Evolutionary conservation across 768 basidiomycete species (phyloP).

Genomic region (Leucocoprinus birnbaumii): DNA sequence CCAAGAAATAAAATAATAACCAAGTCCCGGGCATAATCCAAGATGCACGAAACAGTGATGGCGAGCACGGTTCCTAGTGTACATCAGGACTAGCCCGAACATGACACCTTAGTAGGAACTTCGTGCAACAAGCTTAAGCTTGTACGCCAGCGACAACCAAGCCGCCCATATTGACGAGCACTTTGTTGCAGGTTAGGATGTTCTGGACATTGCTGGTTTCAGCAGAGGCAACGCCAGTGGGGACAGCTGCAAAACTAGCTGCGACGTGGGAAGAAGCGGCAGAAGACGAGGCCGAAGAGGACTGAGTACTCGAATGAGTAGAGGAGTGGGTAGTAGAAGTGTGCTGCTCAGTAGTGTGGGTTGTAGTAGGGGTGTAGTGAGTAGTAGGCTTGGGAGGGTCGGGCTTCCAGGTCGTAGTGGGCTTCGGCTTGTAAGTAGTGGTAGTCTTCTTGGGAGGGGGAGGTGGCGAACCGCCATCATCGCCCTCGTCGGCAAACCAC

Average conservation of each 20-base stretch:
- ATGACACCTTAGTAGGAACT: neutral
- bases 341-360: conserved; percentile 1
- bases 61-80: neutral
- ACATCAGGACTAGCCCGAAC: too few species aligned
- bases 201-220: conserved; percentile 25
- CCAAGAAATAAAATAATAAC: neutral
- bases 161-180: conserved; percentile 31
- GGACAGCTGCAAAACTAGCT: conserved; percentile 7
- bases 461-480: conserved; percentile 4
- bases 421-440: conserved; percentile 15
- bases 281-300: conserved; percentile 13
- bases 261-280: neutral
- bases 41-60: neutral
- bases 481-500: conserved; percentile 33
- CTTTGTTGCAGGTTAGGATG: conserved; percentile 22
- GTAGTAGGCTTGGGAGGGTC: conserved; percentile 21
- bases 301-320: conserved; percentile 4
- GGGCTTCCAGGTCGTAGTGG: conserved; percentile 19
- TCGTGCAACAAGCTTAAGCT: neutral
- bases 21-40: neutral
- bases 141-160: conserved; percentile 24
- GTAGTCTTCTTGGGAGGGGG: too few species aligned
- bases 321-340: conserved; percentile 5
- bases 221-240: conserved; percentile 19
- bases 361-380: neutral